Base-by-base conservation (phyloP, 2,329 filamentous ascomycete genomes). In the Lasiodiplodia sp. region DNA sequence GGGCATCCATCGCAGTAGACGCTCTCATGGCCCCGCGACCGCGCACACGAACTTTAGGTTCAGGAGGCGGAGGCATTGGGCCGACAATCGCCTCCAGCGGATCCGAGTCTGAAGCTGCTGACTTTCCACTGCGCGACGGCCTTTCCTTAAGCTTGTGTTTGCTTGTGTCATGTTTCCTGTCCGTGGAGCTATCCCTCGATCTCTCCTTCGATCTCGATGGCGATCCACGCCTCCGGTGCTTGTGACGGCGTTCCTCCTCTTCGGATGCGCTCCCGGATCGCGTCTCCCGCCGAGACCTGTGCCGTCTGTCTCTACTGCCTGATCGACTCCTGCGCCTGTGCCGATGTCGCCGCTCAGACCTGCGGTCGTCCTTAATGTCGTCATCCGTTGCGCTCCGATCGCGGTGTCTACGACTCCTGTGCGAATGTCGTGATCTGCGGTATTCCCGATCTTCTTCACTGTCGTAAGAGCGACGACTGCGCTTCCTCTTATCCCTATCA, bases 81-180 rank as follows among this genome's bases (percentile, higher is more conserved):
- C 94, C 94, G 40, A 97, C 89, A 23, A 95, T 82, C 3, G 91
- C 88, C 68, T 94, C 90, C 3, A 94, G 81, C 0, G 92, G 90
- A 76, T 96, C 92, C 0, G 92, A 94, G 49, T 81, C 80, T 2
- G 76, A 79, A n/a, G 68, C 73, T 44, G 69, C 66, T 2, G 71
- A 56, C 21, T 14, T 52, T 12, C 25, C 44, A 28, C 14, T 25
- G 44, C n/a, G 31, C 4, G 16, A 16, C 14, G 14, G 14, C 53
- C 31, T 21, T 56, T 56, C 23, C 40, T 52, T 49, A 34, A 31
- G 44, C 18, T 68, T 23, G 11, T 31, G 34, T 11, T 21, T 51
- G 7, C 40, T 47, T 5, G n/a, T 21, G 11, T 38, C 23, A 11
- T 23, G 21, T 11, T 31, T 5, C n/a, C 18, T 47, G 25, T 65